Evolutionary conservation across 106 monocot species (phyloP), one percentile per base, ranked within the genome.

Genomic region (Gastrodia elata): DNA sequence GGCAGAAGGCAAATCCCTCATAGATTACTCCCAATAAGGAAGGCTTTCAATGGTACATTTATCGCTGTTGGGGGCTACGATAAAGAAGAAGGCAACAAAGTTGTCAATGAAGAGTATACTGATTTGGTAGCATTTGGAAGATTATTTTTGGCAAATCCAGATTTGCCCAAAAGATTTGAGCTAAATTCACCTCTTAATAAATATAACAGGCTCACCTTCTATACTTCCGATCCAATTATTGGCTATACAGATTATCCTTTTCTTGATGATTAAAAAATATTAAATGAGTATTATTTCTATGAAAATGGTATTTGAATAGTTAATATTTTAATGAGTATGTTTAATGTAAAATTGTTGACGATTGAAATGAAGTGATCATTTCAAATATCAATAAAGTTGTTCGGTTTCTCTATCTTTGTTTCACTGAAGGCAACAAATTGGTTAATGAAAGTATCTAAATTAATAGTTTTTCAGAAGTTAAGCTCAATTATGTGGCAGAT

Each of bases 161-260:
- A 80, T 26, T 39, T 80, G 22, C 80, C 81, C 38, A 52, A 27
- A 39, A 81, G 81, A 49, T 76, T 81, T 33, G 71, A 76, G 64
- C 16, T 71, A 22, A 64, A 76, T 52, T 71, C 76, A 1, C 70
- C 69, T 5, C 65, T 81, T 0, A 81, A 81, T 61, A 76, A 76
- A 59, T 81, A 76, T 30, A 20, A 76, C 44, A 64, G 71, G 8
- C 8, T 10, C 2, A 81, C 81, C 8, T 76, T 81, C 71, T 81
- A 72, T n/a, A 75, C 33, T 65, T 18, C 22, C 9, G 65, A 75
- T 44, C 65, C 75, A 10, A 32, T 75, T 33, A 28, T 81, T 27
- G 81, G 81, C 16, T 81, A 81, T 25, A 76, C 81, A 37, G 81
- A 81, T 39, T 81, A 81, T 30, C 81, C 76, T 32, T 74, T 80